Base-by-base conservation (phyloP, 1,139 yeast species). In the Yamadazyma dendronema region DNA sequence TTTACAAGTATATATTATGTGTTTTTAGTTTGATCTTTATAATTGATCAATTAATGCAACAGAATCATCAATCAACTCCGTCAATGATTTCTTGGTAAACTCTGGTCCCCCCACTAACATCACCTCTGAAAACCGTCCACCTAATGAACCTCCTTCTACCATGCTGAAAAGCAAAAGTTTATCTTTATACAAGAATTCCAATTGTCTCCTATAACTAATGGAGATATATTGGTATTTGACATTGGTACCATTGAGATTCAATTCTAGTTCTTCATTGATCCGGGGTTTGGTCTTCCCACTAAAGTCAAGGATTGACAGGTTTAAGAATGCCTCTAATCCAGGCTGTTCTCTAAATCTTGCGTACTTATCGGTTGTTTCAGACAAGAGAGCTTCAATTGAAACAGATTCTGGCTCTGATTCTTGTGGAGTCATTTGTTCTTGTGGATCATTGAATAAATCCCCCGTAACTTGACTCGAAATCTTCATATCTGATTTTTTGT, bases 81-180 rank as follows among this genome's bases (percentile, higher is more conserved):
- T 49, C 38, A 72, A 61, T 39, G 50, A 51, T 1, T 45, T 54
- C 27, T 50, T 51, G 25, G 43, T 47, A 27, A 57, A 39, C 17
- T 56, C 58, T 28, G 22, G 9, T 7, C 67, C 70, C 5, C 76
- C 72, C 13, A 73, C 67, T 30, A 77, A 51, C 41, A 63, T 65
- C 9, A 77, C 67, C 46, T 79, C 84, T 15, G 65, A 44, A 35
- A 64, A 57, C 28, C 77, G 57, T 0, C 84, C 84, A 3, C 82
- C 82, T 30, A 74, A 57, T 11, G 64, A 55, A 1, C 84, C 84
- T 2, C 83, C 81, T 45, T 79, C 83, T 13, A 74, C 62, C n/a
- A 67, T 52, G 39, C 70, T 65, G 37, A 73, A 59, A 46, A 75
- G 78, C 10, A 77, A 57, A 35, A 69, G 50, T 25, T 64, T 57